Base-by-base conservation (phyloP, 257 asterid genomes). In the Ehretia macrophylla region DNA sequence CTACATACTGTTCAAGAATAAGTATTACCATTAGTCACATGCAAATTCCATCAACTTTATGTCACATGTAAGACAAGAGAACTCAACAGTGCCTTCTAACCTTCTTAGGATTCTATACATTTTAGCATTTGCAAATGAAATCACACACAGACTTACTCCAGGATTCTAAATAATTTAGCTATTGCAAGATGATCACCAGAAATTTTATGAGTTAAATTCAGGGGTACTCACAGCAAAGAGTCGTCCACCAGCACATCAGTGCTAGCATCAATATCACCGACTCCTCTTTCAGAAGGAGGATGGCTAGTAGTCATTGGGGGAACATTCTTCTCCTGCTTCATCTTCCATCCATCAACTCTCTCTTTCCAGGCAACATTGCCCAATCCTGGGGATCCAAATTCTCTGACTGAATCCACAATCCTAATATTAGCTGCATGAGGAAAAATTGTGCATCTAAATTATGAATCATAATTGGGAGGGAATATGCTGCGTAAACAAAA, bases 311-410 rank as follows among this genome's bases (percentile, higher is more conserved):
- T 77, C 86, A 93, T 69, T 45, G 86, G 97, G 49, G 77, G 70
- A 52, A 60, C 87, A 69, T 92, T 87, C 76, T 88, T 92, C 69
- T 93, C 96, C 75, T 89, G 97, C 76, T 89, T 93, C 96, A 88
- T 89, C 77, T 89, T 89, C 99, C 99, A 93, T 77, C 97, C 99
- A 71, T 86, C 96, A 37, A 91, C 97, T 81, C 99, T 88, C 71
- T 93, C 97, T 79, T 89, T 93, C 97, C 99, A 93, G 67, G 99
- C 97, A 76, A 93, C 97, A 80, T 89, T 93, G 57, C 99, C 99
- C 63, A 83, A 44, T 68, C 99, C 97, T 10, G 90, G 83, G 59
- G 97, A 93, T 48, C 96, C 99, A 67, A 85, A 90, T 67, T 83
- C 98, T 85, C 94, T 80, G 52, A 79, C 87, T 35, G 98, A 95